These are phyloP conservation scores for Saccharomycopsis amapae DNA, from an alignment of 805 yeast genomes.

Conservation along the genomic window DNA sequence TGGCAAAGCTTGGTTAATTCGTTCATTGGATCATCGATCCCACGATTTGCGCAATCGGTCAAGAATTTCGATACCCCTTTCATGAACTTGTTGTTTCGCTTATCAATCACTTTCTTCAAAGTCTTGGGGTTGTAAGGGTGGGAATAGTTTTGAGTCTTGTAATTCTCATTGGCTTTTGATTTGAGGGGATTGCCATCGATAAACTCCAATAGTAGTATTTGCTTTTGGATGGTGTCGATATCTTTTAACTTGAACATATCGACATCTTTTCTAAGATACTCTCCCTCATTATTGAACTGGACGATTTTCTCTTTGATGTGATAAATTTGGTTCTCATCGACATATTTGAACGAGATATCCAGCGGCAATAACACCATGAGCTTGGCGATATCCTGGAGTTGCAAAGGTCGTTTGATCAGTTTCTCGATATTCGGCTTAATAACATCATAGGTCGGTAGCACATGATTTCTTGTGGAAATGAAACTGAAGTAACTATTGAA, in stretches of 20 bases:
- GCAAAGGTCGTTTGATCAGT: constrained; percentile 38
- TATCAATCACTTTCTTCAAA: constrained; percentile 51
- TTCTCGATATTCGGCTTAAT: constrained; percentile 46
- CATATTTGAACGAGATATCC: constrained; percentile 65
- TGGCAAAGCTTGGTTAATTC: constrained; percentile 33
- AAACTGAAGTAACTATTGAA: constrained; percentile 58
- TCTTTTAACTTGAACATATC: constrained; percentile 45
- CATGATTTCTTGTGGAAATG: constrained; percentile 51
- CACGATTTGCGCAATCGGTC: constrained; percentile 26
- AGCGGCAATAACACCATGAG: constrained; percentile 57
- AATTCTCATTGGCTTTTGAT: constrained; percentile 40
- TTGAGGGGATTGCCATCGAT: constrained; percentile 54
- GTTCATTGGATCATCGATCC: constrained; percentile 35
- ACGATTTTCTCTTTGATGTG: constrained; percentile 27
- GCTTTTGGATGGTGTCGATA: constrained; percentile 33
- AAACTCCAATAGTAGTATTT: constrained; percentile 67
- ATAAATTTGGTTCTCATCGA: constrained; percentile 64
- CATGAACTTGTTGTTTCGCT: constrained; percentile 49
- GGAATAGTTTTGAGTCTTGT: constrained; percentile 33
- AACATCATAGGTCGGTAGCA: constrained; percentile 49
- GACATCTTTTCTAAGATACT: constrained; percentile 48
- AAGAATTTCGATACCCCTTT: constrained; percentile 34
- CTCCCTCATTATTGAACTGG: constrained; percentile 35
- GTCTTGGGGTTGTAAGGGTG: constrained; percentile 14
- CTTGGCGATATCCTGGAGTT: constrained; percentile 53